These are phyloP conservation scores for Nematodospora valgi DNA, from an alignment of 805 yeast species.

Conservation along the genomic window DNA sequence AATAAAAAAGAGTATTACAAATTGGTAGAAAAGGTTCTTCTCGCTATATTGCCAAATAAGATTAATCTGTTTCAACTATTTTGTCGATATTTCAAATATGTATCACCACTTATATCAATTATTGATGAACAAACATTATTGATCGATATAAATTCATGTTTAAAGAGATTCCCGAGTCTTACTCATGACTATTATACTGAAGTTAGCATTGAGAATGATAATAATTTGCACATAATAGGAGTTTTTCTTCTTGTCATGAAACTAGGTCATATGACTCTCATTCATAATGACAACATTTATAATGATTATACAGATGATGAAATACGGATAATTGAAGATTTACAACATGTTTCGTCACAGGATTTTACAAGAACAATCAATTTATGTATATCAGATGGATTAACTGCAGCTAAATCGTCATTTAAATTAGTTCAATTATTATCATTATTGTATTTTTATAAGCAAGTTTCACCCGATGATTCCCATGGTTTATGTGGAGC, in stretches of 20 bases:
- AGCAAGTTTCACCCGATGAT: conserved; percentile 39
- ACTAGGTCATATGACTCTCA: conserved; percentile 37
- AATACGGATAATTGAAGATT: conserved; percentile 24
- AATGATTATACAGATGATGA: conserved; percentile 28
- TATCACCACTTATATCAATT: conserved; percentile 37
- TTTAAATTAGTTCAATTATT: conserved; percentile 35
- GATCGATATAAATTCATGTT: conserved; percentile 22
- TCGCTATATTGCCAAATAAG: conserved; percentile 29
- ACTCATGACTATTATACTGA: conserved; percentile 16
- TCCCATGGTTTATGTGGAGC: conserved; percentile 39
- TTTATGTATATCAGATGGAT: conserved; percentile 32
- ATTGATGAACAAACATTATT: conserved; percentile 27
- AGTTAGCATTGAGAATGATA: conserved; percentile 24
- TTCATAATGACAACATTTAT: conserved; percentile 29
- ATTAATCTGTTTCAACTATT: conserved; percentile 22
- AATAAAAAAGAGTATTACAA: conserved; percentile 21
- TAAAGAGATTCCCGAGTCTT: conserved; percentile 21
- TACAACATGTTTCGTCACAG: conserved; percentile 25
- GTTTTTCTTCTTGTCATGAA: conserved; percentile 26
- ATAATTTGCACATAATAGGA: conserved; percentile 29
- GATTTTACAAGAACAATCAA: conserved; percentile 27
- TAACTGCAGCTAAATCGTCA: conserved; percentile 26
- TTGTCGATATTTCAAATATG: conserved; percentile 34
- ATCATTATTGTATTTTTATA: conserved; percentile 29
- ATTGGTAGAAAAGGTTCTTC: conserved; percentile 24